Evolutionary conservation across 1,284 basidiomycete genomes (phyloP).

Genomic region (Meira nashicola): DNA sequence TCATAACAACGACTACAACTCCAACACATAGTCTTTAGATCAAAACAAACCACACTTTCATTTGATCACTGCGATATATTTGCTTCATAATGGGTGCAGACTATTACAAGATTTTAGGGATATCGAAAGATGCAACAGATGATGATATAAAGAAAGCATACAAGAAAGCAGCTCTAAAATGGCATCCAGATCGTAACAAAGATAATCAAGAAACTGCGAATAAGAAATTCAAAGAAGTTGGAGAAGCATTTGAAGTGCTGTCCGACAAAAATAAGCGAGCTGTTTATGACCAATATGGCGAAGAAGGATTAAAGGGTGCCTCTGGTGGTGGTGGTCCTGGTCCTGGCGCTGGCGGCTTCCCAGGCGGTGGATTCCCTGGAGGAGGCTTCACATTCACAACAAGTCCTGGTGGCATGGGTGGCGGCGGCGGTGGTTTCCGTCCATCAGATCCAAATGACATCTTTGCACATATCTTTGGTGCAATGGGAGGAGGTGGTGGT

Average conservation of each 20-base stretch:
- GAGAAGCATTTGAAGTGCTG: slow-evolving; percentile 94
- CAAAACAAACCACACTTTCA: too few species aligned
- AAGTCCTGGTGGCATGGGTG: slow-evolving; percentile 36
- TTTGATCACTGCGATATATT: too few species aligned
- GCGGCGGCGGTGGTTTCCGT: slow-evolving; percentile 41
- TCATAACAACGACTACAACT: too few species aligned
- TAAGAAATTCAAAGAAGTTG: slow-evolving; percentile 91
- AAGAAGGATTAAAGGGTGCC: slow-evolving; percentile 79
- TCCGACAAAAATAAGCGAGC: slow-evolving; percentile 87
- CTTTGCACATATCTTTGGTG: slow-evolving; percentile 65
- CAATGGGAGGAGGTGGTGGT: slow-evolving; percentile 7
- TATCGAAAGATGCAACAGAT: slow-evolving; percentile 44
- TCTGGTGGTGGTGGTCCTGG: slow-evolving; percentile 48
- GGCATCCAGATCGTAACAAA: slow-evolving; percentile 85
- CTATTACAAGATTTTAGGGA: slow-evolving; percentile 51
- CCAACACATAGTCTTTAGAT: too few species aligned
- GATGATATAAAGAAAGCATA: slow-evolving; percentile 50
- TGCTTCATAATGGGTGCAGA: slow-evolving; percentile 44
- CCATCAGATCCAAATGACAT: slow-evolving; percentile 77
- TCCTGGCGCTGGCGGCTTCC: slow-evolving; percentile 19
- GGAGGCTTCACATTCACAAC: slow-evolving; percentile 27
- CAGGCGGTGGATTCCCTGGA: slow-evolving; percentile 29
- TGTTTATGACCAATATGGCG: slow-evolving; percentile 90
- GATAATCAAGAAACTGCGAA: slow-evolving; percentile 70
- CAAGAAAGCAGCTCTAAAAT: slow-evolving; percentile 65